Conservation (phyloP, 2,329 filamentous ascomycete species). For the Penicillium sp. region DNA sequence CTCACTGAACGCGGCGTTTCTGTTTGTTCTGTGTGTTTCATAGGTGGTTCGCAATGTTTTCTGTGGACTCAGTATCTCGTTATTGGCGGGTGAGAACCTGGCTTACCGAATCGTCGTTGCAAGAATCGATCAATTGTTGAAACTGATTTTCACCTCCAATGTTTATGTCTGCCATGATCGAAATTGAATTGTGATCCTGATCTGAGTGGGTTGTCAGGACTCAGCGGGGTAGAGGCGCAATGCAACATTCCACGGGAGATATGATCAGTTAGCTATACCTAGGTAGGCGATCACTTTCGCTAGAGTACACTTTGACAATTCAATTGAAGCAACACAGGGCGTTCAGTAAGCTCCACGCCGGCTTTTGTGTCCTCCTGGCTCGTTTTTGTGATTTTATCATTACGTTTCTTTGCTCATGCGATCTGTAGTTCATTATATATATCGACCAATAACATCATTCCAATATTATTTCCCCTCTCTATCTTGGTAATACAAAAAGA, state of each 20-base stretch:
- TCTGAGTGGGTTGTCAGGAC: neutral
- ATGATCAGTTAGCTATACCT: neutral
- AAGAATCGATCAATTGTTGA: constrained; percentile 69
- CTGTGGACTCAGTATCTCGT: constrained; percentile 34
- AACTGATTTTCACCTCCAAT: constrained; percentile 64
- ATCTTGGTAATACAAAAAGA: too few relatives aligned
- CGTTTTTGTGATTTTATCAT: neutral
- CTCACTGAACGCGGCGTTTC: constrained; percentile 73
- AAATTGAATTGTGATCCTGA: neutral
- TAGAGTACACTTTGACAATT: neutral
- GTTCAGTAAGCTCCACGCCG: neutral
- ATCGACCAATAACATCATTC: neutral
- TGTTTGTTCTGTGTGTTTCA: constrained; percentile 68
- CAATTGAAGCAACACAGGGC: too few relatives aligned
- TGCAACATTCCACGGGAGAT: neutral
- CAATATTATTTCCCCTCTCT: neutral
- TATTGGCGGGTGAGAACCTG: constrained; percentile 7
- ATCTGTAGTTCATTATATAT: neutral
- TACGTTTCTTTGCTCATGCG: neutral
- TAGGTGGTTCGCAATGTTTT: constrained; percentile 66
- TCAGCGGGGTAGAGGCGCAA: constrained; percentile 8
- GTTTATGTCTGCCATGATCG: constrained; percentile 7
- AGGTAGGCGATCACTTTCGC: neutral
- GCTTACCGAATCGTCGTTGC: constrained; percentile 65
- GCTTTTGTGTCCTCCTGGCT: neutral